Evolutionary conservation across 192 early-diverging fungal genomes (phyloP).

Genomic region (Backusella parvicylindrica): DNA sequence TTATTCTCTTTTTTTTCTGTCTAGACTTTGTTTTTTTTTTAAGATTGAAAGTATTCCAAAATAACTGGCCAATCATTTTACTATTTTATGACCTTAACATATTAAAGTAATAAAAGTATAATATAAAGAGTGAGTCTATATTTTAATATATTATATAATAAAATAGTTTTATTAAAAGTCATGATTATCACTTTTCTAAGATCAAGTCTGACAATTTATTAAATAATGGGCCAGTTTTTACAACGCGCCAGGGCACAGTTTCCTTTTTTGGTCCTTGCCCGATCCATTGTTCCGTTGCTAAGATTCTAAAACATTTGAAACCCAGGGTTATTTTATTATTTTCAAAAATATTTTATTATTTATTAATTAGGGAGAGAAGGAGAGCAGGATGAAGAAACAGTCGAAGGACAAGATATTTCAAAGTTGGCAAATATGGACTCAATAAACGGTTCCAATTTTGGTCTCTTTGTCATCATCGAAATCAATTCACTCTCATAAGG

Average conservation of each 20-base stretch:
- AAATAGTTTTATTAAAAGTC: not conserved
- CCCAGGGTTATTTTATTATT: too few species aligned
- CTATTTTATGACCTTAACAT: not conserved
- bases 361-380: not conserved
- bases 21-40: not conserved
- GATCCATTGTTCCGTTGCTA: not conserved
- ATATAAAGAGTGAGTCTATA: not conserved
- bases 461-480: slow-evolving; percentile 9
- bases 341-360: too few species aligned
- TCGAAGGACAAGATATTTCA: not conserved
- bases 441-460: slow-evolving; percentile 13
- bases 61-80: not conserved
- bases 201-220: not conserved
- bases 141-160: not conserved
- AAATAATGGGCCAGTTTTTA: not conserved
- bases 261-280: not conserved
- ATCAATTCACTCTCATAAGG: slow-evolving; percentile 25
- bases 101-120: not conserved
- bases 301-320: too few species aligned
- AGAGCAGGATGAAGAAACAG: not conserved
- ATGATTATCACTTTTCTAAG: not conserved
- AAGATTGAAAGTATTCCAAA: not conserved
- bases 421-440: slow-evolving; percentile 20
- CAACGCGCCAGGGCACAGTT: not conserved
- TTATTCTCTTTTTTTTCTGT: not conserved